A percentile compares a stretch with the other conserved stretches of the same genome.
phyloP scores from a whole-genome alignment of 345 rosid genomes.

The Populus deltoides region DNA sequence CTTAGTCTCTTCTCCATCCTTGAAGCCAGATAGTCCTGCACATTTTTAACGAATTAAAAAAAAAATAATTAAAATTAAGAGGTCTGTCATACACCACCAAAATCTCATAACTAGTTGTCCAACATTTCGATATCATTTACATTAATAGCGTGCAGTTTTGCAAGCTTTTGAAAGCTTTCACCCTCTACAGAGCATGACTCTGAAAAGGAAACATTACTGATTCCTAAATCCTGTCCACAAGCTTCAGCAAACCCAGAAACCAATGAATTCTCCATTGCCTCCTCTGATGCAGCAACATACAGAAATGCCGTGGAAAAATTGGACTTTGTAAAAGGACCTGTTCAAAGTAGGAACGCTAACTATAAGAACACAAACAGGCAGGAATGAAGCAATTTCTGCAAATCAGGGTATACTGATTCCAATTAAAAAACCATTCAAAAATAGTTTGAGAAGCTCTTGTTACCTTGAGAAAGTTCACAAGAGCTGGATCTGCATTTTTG shows the following conservation, averaged over 20 bases:
- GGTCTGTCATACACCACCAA: neutral
- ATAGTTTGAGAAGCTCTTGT: constrained; percentile 6
- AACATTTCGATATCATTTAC: constrained; percentile 36
- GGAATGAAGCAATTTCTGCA: neutral
- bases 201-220: constrained; percentile 58
- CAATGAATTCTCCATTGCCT: constrained; percentile 67
- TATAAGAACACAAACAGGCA: constrained; percentile 10
- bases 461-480: constrained; percentile 74
- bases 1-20: constrained; percentile 53
- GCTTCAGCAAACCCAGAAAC: constrained; percentile 63
- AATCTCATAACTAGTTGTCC: neutral
- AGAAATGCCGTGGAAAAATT: constrained; percentile 95
- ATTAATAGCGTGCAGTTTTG: constrained; percentile 54
- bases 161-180: constrained; percentile 57
- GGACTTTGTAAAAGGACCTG: constrained; percentile 62
- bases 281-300: constrained; percentile 65
- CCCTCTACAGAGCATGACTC: constrained; percentile 68
- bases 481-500: constrained; percentile 47
- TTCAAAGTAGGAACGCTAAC: constrained; percentile 16
- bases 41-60: constrained; percentile 10
- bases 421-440: neutral
- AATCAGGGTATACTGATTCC: neutral
- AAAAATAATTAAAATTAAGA: constrained; percentile 5
- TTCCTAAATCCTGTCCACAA: constrained; percentile 49
- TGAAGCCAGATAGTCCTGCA: constrained; percentile 67